A percentile compares a stretch with the other conserved stretches of the same genome.
Conservation (phyloP, 257 asterid genomes). For the Orobanche coerulescens region DNA sequence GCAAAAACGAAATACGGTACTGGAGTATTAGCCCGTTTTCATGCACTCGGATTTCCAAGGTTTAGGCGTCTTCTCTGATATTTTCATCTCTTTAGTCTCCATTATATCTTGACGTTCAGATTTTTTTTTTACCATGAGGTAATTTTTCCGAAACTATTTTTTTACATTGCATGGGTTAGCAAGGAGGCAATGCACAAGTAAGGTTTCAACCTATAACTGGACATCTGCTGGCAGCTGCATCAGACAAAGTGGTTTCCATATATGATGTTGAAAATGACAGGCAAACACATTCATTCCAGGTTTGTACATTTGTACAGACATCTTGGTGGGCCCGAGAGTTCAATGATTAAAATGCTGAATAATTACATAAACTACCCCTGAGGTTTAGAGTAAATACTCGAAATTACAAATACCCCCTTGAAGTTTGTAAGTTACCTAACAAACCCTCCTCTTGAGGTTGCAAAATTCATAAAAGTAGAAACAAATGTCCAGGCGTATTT, state of each 20-base stretch:
- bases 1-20: constrained; percentile 65
- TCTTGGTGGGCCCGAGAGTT: no score
- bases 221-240: constrained; percentile 84
- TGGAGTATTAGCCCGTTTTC: constrained; percentile 65
- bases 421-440: no score
- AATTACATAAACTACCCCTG: background rate
- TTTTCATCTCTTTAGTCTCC: background rate
- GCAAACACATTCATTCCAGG: constrained; percentile 87
- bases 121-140: background rate
- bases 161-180: constrained; percentile 36
- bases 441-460: background rate
- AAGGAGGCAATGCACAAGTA: constrained; percentile 95
- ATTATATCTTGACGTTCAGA: background rate
- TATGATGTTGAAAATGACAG: constrained; percentile 87
- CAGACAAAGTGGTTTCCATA: constrained; percentile 78
- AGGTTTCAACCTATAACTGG: constrained; percentile 91
- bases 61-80: constrained; percentile 18
- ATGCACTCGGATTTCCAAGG: constrained; percentile 73
- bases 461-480: no score
- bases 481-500: no score
- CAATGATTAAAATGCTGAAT: no score
- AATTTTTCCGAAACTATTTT: constrained; percentile 4
- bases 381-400: background rate
- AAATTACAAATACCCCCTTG: background rate
- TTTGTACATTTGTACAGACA: constrained; percentile 21